Percentiles rank a stretch among this genome's conserved stretches.
phyloP scores from a whole-genome alignment of 2,329 filamentous ascomycete species.

The Balansia obtecta region DNA sequence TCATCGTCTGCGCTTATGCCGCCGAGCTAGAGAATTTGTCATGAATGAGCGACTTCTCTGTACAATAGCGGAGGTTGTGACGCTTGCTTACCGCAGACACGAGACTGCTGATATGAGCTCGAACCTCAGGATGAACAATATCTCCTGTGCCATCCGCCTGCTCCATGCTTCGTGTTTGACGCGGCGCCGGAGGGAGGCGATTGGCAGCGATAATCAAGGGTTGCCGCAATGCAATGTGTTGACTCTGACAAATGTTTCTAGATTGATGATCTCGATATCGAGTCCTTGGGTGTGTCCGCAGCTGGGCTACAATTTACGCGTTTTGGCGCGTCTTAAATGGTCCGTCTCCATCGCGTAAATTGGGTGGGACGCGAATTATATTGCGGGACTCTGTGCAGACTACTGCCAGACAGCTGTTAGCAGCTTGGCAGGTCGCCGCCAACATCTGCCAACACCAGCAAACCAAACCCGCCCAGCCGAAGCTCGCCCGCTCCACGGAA shows the following conservation, averaged over 20 bases:
- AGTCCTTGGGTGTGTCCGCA: not conserved
- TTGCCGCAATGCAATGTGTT: not conserved
- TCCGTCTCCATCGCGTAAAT: conserved; percentile 4
- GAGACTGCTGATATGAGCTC: conserved; percentile 85
- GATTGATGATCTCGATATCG: not conserved
- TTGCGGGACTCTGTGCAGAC: too few relatives aligned
- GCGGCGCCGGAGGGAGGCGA: not conserved
- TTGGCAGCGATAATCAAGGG: not conserved
- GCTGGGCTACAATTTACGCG: conserved; percentile 8
- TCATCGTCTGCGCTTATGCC: conserved; percentile 69
- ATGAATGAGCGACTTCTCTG: not conserved
- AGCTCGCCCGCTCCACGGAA: conserved; percentile 9
- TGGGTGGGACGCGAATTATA: not conserved
- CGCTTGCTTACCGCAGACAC: conserved; percentile 67
- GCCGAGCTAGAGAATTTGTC: conserved; percentile 50
- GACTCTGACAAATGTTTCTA: not conserved
- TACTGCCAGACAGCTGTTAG: not conserved
- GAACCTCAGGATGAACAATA: conserved; percentile 80
- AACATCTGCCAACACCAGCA: not conserved
- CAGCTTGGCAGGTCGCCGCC: not conserved
- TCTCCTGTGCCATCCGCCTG: conserved; percentile 37
- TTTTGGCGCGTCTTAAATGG: conserved; percentile 11
- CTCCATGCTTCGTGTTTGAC: conserved; percentile 33
- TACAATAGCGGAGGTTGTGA: conserved; percentile 5
- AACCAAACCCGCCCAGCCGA: too few relatives aligned